Evolutionary conservation across 768 basidiomycete species (phyloP), one percentile per base, ranked within the genome.

Genomic region (Hypholoma fasciculare): DNA sequence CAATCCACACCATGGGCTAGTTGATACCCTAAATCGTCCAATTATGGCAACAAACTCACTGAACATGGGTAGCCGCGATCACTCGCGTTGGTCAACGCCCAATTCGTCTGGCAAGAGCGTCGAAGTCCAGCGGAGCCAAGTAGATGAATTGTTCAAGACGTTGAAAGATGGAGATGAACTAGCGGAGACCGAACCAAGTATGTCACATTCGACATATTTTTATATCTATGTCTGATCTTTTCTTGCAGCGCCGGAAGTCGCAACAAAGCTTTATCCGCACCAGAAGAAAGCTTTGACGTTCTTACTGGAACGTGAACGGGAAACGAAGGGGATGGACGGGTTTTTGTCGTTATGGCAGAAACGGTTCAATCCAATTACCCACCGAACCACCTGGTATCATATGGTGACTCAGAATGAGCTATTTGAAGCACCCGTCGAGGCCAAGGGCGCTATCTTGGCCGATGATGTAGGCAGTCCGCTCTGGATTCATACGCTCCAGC

Each of bases 201-300:
- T 68, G 88, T 63, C 8, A n/a, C 38, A 7, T 47, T 56, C 52
- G 54, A 38, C 50, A 63, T 62, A 51, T 62, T 58, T 54, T 61
- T 27, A 36, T 49, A 50, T 49, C 38, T 49, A 26, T 34, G 19
- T 51, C 42, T 44, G 26, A 61, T 61, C 67, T 56, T 58, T 47
- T 17, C 59, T 56, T 54, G 42, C 36, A 90, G 89, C 75, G 50
- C 67, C 78, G 53, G 86, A 90, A 65, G 85, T 99, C 54, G 89
- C 88, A 38, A 97, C 97, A 19, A 81, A 76, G 48, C 78, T 99
- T 7, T 99, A 98, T 74, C 94, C 96, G 17, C 97, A 99, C 78
- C 97, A 99, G 76, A 96, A 95, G 76, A 96, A 96, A 72, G 97
- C 96, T 20, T 80, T 99, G 17, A 94, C 96, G 1, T 99, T 99